These are phyloP conservation scores for Coffea canephora DNA, from an alignment of 257 asterid species.

Conservation along the genomic window DNA sequence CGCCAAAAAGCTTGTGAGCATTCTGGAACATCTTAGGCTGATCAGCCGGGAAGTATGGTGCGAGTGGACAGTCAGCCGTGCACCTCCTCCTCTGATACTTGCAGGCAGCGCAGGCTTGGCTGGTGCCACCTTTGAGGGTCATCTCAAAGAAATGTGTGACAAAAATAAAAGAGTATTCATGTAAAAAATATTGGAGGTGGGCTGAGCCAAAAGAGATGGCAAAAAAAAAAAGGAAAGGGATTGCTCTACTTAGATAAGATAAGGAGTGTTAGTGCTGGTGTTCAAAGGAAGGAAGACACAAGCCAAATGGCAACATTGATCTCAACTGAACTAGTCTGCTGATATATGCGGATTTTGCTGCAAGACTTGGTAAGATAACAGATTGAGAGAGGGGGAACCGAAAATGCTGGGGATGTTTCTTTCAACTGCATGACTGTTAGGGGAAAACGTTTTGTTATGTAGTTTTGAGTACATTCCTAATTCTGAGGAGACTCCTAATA, in stretches of 20 bases:
- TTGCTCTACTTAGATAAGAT: background rate
- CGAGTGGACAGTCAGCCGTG: conserved; percentile 69
- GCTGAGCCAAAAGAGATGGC: background rate
- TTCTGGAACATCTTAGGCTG: conserved; percentile 67
- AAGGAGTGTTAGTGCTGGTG: background rate
- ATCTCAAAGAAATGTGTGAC: conserved; percentile 20
- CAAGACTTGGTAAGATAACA: conserved; percentile 49
- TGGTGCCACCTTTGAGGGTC: conserved; percentile 90
- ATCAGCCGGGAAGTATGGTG: conserved; percentile 87
- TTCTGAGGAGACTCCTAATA: conserved; percentile 23
- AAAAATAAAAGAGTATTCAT: conserved; percentile 14
- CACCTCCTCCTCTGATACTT: conserved; percentile 81
- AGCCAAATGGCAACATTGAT: conserved; percentile 29
- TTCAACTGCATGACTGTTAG: conserved; percentile 18
- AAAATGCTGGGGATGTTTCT: conserved; percentile 38
- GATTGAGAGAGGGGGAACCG: conserved; percentile 29
- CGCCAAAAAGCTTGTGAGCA: conserved; percentile 82
- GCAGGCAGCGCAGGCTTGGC: conserved; percentile 94
- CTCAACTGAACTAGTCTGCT: conserved; percentile 22
- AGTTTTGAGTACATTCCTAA: conserved; percentile 21
- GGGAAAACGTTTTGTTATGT: conserved; percentile 21
- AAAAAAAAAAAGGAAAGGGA: background rate
- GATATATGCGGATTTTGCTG: conserved; percentile 31
- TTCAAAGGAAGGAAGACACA: conserved; percentile 1
- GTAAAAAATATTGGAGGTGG: background rate